Evolutionary conservation across 1,139 yeast genomes (phyloP).

Genomic region (Saccharomyces hybrid): DNA sequence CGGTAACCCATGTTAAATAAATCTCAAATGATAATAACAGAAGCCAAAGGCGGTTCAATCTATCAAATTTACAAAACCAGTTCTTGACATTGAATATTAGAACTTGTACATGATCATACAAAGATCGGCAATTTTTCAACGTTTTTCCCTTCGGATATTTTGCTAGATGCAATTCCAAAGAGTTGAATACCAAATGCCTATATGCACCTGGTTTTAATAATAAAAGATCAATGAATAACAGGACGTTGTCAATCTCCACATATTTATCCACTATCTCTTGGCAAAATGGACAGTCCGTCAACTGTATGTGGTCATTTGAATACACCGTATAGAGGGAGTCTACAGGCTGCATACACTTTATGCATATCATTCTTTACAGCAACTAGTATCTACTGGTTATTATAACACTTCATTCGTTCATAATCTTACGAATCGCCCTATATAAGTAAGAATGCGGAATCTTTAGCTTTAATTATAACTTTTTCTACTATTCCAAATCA

Average conservation of each 20-base stretch:
- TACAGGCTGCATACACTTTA: conserved; percentile 70
- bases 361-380: conserved; percentile 62
- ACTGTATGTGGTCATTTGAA: conserved; percentile 69
- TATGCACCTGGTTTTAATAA: conserved; percentile 84
- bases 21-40: conserved; percentile 79
- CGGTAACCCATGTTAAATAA: conserved; percentile 85
- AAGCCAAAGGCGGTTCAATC: conserved; percentile 44
- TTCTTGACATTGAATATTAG: conserved; percentile 6
- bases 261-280: conserved; percentile 77
- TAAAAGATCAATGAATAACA: conserved; percentile 74
- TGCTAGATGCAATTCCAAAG: conserved; percentile 35
- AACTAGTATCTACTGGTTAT: neutral
- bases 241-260: conserved; percentile 80
- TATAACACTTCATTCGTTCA: neutral
- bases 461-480: neutral
- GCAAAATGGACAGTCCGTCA: conserved; percentile 72
- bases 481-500: neutral
- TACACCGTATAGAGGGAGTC: conserved; percentile 61
- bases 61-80: conserved; percentile 28
- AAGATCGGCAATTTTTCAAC: conserved; percentile 1
- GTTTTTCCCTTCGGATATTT: conserved; percentile 10
- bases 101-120: neutral
- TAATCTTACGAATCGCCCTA: neutral
- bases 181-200: conserved; percentile 77
- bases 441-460: neutral